Conservation (phyloP, 2,329 filamentous ascomycete genomes). For the Coniochaeta sp. region DNA sequence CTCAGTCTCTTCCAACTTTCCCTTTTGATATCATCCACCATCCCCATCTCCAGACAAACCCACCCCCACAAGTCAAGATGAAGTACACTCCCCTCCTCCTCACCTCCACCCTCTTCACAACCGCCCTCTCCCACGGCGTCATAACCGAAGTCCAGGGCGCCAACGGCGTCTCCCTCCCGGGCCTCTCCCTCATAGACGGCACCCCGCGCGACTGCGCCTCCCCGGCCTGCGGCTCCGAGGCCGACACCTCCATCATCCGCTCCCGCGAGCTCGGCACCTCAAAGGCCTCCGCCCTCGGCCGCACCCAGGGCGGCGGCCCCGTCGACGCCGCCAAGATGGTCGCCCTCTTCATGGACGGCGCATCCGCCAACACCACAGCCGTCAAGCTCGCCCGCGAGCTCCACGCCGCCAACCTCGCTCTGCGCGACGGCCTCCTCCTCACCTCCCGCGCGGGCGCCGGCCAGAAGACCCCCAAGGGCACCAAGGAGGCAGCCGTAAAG, state of each 20-base stretch:
- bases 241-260: slow-evolving; percentile 64
- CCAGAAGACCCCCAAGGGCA: slow-evolving; percentile 27
- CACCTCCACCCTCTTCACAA: slow-evolving; percentile 39
- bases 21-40: background rate
- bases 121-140: slow-evolving; percentile 47
- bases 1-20: background rate
- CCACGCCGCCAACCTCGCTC: slow-evolving; percentile 11
- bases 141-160: slow-evolving; percentile 48
- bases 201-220: slow-evolving; percentile 60
- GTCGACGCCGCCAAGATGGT: slow-evolving; percentile 51
- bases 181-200: slow-evolving; percentile 54
- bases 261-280: slow-evolving; percentile 46
- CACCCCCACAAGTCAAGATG: slow-evolving; percentile 11
- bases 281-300: slow-evolving; percentile 53
- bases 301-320: slow-evolving; percentile 51
- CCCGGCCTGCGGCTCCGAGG: slow-evolving; percentile 56
- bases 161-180: slow-evolving; percentile 56
- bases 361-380: slow-evolving; percentile 15
- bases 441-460: slow-evolving; percentile 18
- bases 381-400: slow-evolving; percentile 7
- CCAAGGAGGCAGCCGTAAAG: slow-evolving; percentile 44
- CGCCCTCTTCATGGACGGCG: slow-evolving; percentile 49
- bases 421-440: slow-evolving; percentile 8
- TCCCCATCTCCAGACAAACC: background rate
- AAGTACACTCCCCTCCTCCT: slow-evolving; percentile 33